Conservation (phyloP, 1,284 basidiomycete genomes). For the Austroboletus niveus region DNA sequence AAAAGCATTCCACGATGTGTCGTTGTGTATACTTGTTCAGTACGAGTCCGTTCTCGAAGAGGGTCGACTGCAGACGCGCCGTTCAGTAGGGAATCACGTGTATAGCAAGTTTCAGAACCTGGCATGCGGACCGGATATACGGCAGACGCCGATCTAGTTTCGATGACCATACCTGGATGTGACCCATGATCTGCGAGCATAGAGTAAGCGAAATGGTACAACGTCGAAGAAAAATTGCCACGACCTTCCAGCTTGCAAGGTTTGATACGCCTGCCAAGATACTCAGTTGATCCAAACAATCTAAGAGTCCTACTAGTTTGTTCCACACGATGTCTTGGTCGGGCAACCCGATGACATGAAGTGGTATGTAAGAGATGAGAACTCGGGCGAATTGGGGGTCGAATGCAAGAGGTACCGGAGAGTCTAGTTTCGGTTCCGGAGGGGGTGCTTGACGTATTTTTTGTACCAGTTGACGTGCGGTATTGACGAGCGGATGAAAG, state of each 20-base stretch:
- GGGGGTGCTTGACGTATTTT: slow-evolving; percentile 19
- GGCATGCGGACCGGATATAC: slow-evolving; percentile 60
- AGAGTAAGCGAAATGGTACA: slow-evolving; percentile 1
- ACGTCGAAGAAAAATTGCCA: not conserved
- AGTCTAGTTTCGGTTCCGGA: slow-evolving; percentile 40
- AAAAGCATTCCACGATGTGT: slow-evolving; percentile 67
- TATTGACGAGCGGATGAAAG: slow-evolving; percentile 15
- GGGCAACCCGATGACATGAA: slow-evolving; percentile 58
- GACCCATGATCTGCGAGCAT: slow-evolving; percentile 48
- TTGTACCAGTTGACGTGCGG: slow-evolving; percentile 23
- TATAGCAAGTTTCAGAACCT: slow-evolving; percentile 37
- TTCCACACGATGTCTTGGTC: slow-evolving; percentile 52
- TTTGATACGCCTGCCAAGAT: slow-evolving; percentile 44
- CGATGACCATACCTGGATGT: slow-evolving; percentile 46
- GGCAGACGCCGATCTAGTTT: slow-evolving; percentile 42
- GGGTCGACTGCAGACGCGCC: slow-evolving; percentile 44
- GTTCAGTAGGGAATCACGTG: slow-evolving; percentile 7
- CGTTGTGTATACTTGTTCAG: slow-evolving; percentile 47
- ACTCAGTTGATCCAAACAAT: slow-evolving; percentile 56
- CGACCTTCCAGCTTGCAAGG: slow-evolving; percentile 64
- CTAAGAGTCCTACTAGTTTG: slow-evolving; percentile 47
- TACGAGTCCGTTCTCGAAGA: slow-evolving; percentile 57
- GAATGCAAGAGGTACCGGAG: slow-evolving; percentile 57
- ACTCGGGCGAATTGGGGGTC: slow-evolving; percentile 69
- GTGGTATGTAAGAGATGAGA: slow-evolving; percentile 73